Base-by-base conservation (phyloP, 768 basidiomycete genomes). In the Xerocomus brunneocitrinus region DNA sequence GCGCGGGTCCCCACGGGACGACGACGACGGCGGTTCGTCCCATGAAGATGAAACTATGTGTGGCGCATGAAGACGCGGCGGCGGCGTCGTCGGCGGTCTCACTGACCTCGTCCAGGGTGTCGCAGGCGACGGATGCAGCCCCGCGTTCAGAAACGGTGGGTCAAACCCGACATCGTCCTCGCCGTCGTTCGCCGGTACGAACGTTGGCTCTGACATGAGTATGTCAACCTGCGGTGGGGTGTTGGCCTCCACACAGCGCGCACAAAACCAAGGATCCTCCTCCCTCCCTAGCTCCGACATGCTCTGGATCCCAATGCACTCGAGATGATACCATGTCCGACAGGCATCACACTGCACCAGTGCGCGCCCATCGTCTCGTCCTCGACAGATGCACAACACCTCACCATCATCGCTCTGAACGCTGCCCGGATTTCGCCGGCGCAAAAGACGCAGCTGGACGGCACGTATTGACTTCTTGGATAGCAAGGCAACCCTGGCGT, bases 281-380 rank as follows among this genome's bases (percentile, higher is more conserved):
- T 89, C 87, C 46, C 70, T 78, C 7, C 88, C 90, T 14, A 91
- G 73, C 48, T 89, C 83, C 10, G 76, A 69, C 32, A 81, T 76
- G 59, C 75, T 77, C 48, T 70, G 71, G 59, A 92, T 86, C 48
- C 88, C 89, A 35, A 92, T 83, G 67, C 90, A 93, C 41, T 80
- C 71, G 31, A 90, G 75, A 68, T 93, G 90, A 64, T 87, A 91
- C 90, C 90, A 93, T 14, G 75, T 83, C 64, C 81, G 75, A 66
- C 90, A 93, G 4, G 77, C 76, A 60, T 92, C 89, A 59, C 90
- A 93, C 61, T 91, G 90, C 31, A 92, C 91, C 43, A 89, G 75
- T 53, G 83, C 79, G n/a, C 84, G 74, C 4, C 85, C 89, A 54
- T 89, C 85, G 59, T 87, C 84, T 47, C 70, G 73, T 16, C 82